Conservation (phyloP, 768 basidiomycete genomes). For the Amyloporia xantha region DNA sequence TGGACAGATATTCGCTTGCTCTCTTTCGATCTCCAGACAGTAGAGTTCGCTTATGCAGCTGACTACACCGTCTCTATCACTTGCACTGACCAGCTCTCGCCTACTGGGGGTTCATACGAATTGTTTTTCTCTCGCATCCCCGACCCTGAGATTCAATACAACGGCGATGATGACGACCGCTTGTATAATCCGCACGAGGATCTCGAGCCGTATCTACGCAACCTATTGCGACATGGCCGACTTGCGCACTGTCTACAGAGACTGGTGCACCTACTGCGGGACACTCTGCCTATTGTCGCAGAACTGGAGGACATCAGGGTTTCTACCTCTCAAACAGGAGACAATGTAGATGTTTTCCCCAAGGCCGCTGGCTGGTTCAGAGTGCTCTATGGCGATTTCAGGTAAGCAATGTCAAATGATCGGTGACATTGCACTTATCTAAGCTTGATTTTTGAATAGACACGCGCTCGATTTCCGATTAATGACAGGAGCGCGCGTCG, state of each 20-base stretch:
- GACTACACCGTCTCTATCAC: constrained; percentile 75
- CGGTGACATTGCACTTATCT: neutral
- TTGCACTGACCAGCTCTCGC: constrained; percentile 69
- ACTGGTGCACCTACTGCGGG: constrained; percentile 61
- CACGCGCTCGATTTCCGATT: constrained; percentile 78
- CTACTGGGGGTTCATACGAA: constrained; percentile 63
- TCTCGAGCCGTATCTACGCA: constrained; percentile 68
- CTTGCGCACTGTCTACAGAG: constrained; percentile 60
- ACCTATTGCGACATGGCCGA: constrained; percentile 61
- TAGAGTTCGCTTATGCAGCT: constrained; percentile 77
- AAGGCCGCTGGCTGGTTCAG: constrained; percentile 84
- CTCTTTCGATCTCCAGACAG: constrained; percentile 87
- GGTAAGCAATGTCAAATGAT: constrained; percentile 31
- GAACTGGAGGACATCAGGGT: constrained; percentile 55
- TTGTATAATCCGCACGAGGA: constrained; percentile 71
- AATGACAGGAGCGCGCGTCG: constrained; percentile 57
- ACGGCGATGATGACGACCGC: constrained; percentile 21
- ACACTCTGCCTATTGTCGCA: constrained; percentile 71
- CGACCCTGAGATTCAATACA: constrained; percentile 10
- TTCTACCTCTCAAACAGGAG: constrained; percentile 22
- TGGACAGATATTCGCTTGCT: constrained; percentile 78
- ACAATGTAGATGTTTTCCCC: constrained; percentile 56
- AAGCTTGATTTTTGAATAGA: constrained; percentile 29
- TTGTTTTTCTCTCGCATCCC: constrained; percentile 59
- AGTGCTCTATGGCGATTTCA: constrained; percentile 60